Evolutionary conservation across 192 early-diverging fungal genomes (phyloP), one percentile per base, ranked within the genome.

Genomic region (Coemansia umbellata): DNA sequence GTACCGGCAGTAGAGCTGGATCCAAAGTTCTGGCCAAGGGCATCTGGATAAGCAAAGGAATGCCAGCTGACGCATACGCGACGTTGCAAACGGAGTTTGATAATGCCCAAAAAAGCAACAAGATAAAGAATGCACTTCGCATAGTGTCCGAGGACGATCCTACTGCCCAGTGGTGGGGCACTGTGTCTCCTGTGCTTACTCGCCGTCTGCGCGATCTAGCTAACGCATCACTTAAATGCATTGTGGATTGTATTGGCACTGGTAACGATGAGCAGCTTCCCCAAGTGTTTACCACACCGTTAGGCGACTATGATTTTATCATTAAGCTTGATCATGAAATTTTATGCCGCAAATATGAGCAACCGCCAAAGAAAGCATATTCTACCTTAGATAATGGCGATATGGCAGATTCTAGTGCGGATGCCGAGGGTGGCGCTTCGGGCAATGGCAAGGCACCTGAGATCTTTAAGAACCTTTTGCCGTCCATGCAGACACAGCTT

Each of bases 231-330:
- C 66, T 87, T 9, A 51, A 45, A 28, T 66, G 78, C 15, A 47
- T 93, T 6, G 80, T 79, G 17, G 30, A 19, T 4, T 65, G 55
- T 22, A 21, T 71, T 31, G 27, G 9, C 21, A 6, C 43, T 2
- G 59, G 23, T 60, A 55, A 36, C 47, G 66, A 63, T 40, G 54
- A 52, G 9, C 50, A 43, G 28, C 50, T 73, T 50, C 43, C 55
- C 39, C 45, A 78, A 84, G 79, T 93, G 13, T 97, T 95, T 75
- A 72, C 89, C 5, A 83, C 90, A 6, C 87, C 91, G n/a, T 73
- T 89, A 13, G 49, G 61, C 23, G 88, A 89, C 43, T 97, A 93
- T 56, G 82, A 87, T 66, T 74, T 82, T 22, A 44, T 97, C 13
- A 78, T 97, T 47, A 77, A 82, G 42, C 72, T 97, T 5, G 58